A percentile compares a stretch with the other conserved stretches of the same genome.
Conservation (phyloP, 441 rosid genomes). For the Croton setiger region DNA sequence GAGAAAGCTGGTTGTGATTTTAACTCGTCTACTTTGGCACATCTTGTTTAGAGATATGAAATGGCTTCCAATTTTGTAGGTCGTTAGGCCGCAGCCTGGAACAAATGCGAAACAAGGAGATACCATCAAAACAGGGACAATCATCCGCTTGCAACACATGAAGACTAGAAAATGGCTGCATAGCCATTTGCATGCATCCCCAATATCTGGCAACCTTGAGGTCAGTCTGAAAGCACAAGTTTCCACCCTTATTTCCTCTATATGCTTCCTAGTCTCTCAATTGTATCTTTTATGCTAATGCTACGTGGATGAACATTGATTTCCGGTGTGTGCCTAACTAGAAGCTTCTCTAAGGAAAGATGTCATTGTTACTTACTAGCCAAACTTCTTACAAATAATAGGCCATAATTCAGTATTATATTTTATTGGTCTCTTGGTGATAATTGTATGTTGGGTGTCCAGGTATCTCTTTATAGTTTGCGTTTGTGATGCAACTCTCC, state of each 20-base stretch:
- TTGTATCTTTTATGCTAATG: not conserved
- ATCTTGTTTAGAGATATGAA: constrained; percentile 8
- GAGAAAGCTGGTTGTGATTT: too few species aligned
- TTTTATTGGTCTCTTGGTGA: not conserved
- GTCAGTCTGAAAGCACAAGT: constrained; percentile 30
- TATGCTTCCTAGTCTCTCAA: not conserved
- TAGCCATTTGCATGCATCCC: constrained; percentile 91
- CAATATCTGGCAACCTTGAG: constrained; percentile 95
- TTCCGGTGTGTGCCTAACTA: not conserved
- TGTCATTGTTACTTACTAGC: not conserved
- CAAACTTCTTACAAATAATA: not conserved
- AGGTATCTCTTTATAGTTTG: not conserved
- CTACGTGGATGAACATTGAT: not conserved
- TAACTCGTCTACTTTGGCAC: not conserved
- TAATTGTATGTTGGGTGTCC: not conserved
- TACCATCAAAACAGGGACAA: constrained; percentile 54
- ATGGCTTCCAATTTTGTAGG: constrained; percentile 32
- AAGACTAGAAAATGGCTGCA: constrained; percentile 92
- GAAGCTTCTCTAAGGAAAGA: not conserved
- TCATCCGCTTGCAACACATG: constrained; percentile 87
- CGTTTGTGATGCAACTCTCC: not conserved
- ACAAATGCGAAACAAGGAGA: constrained; percentile 80
- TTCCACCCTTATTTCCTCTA: not conserved
- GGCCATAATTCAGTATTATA: not conserved
- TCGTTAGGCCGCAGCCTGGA: constrained; percentile 68